A percentile compares a stretch with the other conserved stretches of the same genome.
Evolutionary conservation across 2,329 filamentous ascomycete genomes (phyloP).

Genomic region (Nigrograna mackinnonii): DNA sequence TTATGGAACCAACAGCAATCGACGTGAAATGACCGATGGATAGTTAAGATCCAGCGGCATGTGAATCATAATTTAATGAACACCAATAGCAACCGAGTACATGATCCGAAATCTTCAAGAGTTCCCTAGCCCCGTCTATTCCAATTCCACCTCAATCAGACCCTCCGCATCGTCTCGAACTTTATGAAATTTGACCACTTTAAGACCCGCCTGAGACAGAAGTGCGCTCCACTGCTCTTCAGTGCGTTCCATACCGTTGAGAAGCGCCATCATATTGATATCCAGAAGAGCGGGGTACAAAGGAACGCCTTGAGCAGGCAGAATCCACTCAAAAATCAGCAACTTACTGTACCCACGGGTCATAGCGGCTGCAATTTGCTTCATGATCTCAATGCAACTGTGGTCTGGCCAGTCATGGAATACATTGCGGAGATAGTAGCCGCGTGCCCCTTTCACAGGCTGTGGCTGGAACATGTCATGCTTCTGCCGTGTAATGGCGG

Average conservation of each 20-base stretch:
- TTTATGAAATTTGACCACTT: constrained; percentile 10
- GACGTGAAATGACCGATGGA: too few species aligned
- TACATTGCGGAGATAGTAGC: constrained; percentile 3
- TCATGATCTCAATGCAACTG: neutral
- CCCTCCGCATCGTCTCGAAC: constrained; percentile 6
- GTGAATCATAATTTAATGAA: too few species aligned
- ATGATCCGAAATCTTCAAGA: too few species aligned
- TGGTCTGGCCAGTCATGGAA: constrained; percentile 9
- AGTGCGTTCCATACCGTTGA: constrained; percentile 9
- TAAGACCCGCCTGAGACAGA: constrained; percentile 13
- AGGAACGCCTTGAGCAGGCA: constrained; percentile 1
- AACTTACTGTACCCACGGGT: constrained; percentile 3
- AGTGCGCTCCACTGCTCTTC: constrained; percentile 15
- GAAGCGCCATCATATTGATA: constrained; percentile 3
- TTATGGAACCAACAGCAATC: too few species aligned
- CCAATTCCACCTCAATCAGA: constrained; percentile 7
- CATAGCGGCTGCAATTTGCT: constrained; percentile 2
- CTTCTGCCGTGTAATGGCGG: neutral
- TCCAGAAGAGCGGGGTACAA: constrained; percentile 3
- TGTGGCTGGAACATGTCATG: neutral
- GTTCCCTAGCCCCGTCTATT: too few species aligned
- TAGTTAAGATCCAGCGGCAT: too few species aligned
- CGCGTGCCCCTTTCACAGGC: neutral
- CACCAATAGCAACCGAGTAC: too few species aligned
- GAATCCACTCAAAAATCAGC: constrained; percentile 5